Evolutionary conservation across 2,329 filamentous ascomycete genomes (phyloP), one percentile per base, ranked within the genome.

Genomic region (Pyrenophora seminiperda): DNA sequence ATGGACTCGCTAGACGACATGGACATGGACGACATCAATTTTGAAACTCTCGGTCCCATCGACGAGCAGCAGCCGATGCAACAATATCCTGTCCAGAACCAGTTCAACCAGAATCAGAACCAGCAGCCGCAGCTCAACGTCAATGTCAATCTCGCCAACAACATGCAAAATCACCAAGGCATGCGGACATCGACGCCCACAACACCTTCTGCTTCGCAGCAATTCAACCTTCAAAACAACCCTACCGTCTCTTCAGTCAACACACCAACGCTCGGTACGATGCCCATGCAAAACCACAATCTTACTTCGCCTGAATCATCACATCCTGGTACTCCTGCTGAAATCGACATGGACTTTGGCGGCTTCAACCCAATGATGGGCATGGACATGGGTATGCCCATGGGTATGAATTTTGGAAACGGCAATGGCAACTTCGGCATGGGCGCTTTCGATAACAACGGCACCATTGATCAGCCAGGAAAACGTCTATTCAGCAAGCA

Each of bases 171-270:
- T 19, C 90, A 90, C 67, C 86, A 94, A 69, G 91, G 88, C 11
- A 82, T 97, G 52, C 87, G 90, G 50, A 90, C 86, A 7, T 95
- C 92, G 4, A 90, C 91, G 57, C 93, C 92, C 1, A 86, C 89
- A 3, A 97, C 93, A 0, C 93, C 93, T 2, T 87, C 90, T 19
- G 83, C 87, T 38, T 79, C 81, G 32, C 75, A 77, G 53, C 75
- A 73, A 46, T 91, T 93, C 66, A 86, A 86, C 41, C 85, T 96
- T 60, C 88, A 91, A 70, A 91, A 96, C 72, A 97, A 97, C 72
- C 93, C 93, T 13, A 97, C 92, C 1, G 93, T 97, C 14, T 99
- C 94, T 3, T 97, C 92, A 3, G 93, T 97, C 47, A 97, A 97
- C 73, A 97, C 93, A 0, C 93, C 93, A 0, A 96, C 92, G 0